Evolutionary conservation across 495 filamentous ascomycete species (phyloP).

Genomic region (Zalerion maritima): DNA sequence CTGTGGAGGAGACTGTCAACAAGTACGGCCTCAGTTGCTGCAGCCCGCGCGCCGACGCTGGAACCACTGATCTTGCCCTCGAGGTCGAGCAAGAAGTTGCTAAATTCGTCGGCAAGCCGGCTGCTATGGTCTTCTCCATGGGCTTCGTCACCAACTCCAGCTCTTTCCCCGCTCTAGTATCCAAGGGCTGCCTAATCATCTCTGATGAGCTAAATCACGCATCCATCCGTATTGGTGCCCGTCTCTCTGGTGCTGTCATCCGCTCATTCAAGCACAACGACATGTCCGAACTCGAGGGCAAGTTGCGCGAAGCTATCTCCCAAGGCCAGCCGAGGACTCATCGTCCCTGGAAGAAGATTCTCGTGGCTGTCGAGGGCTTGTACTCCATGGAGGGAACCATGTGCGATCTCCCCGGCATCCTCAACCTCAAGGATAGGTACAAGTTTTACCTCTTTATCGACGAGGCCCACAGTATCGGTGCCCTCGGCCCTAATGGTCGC

Average conservation of each 20-base stretch:
- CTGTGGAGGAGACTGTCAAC: constrained; percentile 69
- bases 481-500: constrained; percentile 71
- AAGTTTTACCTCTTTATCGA: constrained; percentile 93
- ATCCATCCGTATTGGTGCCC: constrained; percentile 87
- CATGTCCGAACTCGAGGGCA: constrained; percentile 70
- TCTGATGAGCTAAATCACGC: constrained; percentile 97
- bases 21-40: constrained; percentile 69
- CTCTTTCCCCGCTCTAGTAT: constrained; percentile 77
- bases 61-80: constrained; percentile 71
- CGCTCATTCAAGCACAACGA: constrained; percentile 96
- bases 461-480: constrained; percentile 93
- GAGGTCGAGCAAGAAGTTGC: constrained; percentile 86
- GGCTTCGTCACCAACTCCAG: constrained; percentile 90
- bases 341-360: constrained; percentile 95
- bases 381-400: constrained; percentile 99
- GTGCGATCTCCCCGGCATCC: constrained; percentile 80
- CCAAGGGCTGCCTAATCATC: constrained; percentile 82
- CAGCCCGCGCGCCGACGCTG: constrained; percentile 70
- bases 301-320: constrained; percentile 79
- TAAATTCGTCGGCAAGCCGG: constrained; percentile 81
- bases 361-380: constrained; percentile 89
- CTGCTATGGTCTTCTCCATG: constrained; percentile 97
- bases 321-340: constrained; percentile 95
- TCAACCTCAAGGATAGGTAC: constrained; percentile 81
- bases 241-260: constrained; percentile 88